Evolutionary conservation across 768 basidiomycete species (phyloP), one percentile per base, ranked within the genome.

Genomic region (Lyophyllum atratum): DNA sequence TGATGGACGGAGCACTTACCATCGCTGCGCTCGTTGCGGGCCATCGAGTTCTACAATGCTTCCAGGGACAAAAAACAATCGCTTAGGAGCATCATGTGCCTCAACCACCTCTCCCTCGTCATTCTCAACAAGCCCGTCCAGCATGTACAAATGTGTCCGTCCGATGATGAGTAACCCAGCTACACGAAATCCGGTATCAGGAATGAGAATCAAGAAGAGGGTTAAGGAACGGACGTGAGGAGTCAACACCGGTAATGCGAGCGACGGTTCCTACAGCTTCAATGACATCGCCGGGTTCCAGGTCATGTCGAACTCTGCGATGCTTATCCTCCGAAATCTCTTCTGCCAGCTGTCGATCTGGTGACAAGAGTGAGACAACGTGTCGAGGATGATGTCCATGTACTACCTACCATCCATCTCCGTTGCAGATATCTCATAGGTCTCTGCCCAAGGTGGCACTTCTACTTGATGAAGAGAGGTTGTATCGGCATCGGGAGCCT

Each of bases 131-230:
- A 97, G 76, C 1, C 93, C 93, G 62, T 98, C 94, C 15, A 96
- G 72, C 79, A 97, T 90, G 64, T 97, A 98, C 6, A 97, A 70
- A 64, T 95, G 91, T 1, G 85, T 87, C 44, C 81, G 83, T 12
- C 94, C 95, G 15, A 95, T 82, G 49, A 98, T 95, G 24, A 98
- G 77, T 8, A 97, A 78, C 0, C 95, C 95, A 55, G 94, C 93
- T 90, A 64, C 17, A 15, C 26, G 12, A 39, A 29, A n/a, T 37
- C 48, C 40, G 48, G 10, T 22, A 49, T 33, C 24, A 52, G 37
- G 24, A 8, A 55, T 50, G 3, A 49, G 14, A 29, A 19, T 10
- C 31, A 26, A 17, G 34, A 2, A 49, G 24, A 47, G 26, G 44
- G 14, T 11, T 33, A 22, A 26, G 29, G 52, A n/a, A 77, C 89